Evolutionary conservation across 495 filamentous ascomycete species (phyloP).

Genomic region (Rusavskia elegans): DNA sequence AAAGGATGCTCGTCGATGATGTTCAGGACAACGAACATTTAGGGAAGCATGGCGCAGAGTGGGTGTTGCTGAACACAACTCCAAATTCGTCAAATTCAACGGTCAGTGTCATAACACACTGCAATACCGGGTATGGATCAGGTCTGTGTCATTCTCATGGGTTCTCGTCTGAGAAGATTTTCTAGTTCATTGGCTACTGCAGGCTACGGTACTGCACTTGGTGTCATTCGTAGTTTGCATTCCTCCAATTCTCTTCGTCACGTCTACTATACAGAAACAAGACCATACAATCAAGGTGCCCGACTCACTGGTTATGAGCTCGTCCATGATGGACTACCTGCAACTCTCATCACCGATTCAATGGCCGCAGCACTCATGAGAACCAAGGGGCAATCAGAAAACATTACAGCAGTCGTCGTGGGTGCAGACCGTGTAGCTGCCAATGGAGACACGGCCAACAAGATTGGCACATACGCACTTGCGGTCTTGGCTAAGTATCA

Average conservation of each 20-base stretch:
- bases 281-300: constrained; percentile 95
- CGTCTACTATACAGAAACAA: constrained; percentile 90
- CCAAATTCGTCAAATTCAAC: constrained; percentile 21
- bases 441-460: constrained; percentile 96
- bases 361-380: constrained; percentile 78
- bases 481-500: constrained; percentile 77
- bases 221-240: constrained; percentile 79
- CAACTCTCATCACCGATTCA: constrained; percentile 86
- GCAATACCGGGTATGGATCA: constrained; percentile 70
- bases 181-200: constrained; percentile 79
- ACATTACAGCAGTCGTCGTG: constrained; percentile 75
- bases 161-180: constrained; percentile 6
- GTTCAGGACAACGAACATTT: constrained; percentile 73
- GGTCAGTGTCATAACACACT: constrained; percentile 77
- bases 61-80: constrained; percentile 42
- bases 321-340: constrained; percentile 81
- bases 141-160: constrained; percentile 1
- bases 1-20: constrained; percentile 78
- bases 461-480: constrained; percentile 90
- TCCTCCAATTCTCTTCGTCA: constrained; percentile 45
- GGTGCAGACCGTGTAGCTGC: constrained; percentile 90
- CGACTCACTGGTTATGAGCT: constrained; percentile 92
- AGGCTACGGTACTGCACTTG: constrained; percentile 88
- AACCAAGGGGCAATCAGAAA: constrained; percentile 33
- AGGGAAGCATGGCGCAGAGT: constrained; percentile 66